A percentile compares a stretch with the other conserved stretches of the same genome.
Conservation (phyloP, 202 grass and related monocot species). For the Musa balbisiana region DNA sequence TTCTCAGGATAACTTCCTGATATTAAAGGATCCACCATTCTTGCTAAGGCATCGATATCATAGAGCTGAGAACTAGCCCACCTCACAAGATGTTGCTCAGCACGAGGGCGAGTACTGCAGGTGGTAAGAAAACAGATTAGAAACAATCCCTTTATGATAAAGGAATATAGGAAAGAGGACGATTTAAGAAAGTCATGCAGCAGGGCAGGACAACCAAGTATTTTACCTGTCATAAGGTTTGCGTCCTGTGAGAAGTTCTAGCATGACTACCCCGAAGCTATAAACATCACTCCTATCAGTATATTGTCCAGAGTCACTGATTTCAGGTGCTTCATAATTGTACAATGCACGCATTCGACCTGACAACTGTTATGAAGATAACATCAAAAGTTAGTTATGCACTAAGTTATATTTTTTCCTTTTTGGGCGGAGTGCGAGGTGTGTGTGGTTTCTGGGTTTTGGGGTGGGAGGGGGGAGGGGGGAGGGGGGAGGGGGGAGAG, state of each 20-base stretch:
- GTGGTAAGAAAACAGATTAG: neutral
- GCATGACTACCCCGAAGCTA: conserved; percentile 96
- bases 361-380: conserved; percentile 56
- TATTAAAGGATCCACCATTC: conserved; percentile 87
- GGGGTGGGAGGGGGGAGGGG: too few species aligned
- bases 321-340: conserved; percentile 67
- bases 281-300: conserved; percentile 72
- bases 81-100: conserved; percentile 86
- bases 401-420: conserved; percentile 1
- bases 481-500: too few species aligned
- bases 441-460: too few species aligned
- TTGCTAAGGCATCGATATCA: conserved; percentile 68
- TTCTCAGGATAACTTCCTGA: conserved; percentile 70
- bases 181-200: neutral
- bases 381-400: conserved; percentile 21
- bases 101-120: conserved; percentile 62
- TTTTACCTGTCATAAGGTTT: conserved; percentile 82
- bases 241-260: conserved; percentile 92
- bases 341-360: conserved; percentile 54
- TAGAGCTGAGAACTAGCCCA: conserved; percentile 85
- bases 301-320: conserved; percentile 47
- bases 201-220: neutral
- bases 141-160: neutral
- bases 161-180: neutral
- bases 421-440: too few species aligned